These are phyloP conservation scores for Gamsiella multidivaricata DNA, from an alignment of 192 early-diverging fungal species.

Conservation along the genomic window DNA sequence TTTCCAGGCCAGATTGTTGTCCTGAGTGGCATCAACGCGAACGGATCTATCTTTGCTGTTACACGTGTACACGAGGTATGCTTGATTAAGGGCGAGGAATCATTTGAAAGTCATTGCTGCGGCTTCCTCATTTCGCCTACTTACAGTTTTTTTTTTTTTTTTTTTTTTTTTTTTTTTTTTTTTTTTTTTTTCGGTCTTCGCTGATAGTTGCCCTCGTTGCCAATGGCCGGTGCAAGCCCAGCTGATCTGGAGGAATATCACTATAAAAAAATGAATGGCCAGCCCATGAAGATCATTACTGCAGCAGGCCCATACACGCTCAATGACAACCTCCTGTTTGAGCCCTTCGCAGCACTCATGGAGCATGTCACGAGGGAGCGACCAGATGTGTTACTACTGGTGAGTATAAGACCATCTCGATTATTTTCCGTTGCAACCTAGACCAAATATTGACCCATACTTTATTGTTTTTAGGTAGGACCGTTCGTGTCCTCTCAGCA, in stretches of 20 bases:
- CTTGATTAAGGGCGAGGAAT: neutral
- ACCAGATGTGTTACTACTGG: conserved; percentile 87
- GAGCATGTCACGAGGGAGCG: conserved; percentile 63
- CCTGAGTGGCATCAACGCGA: conserved; percentile 72
- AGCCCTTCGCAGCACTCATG: conserved; percentile 86
- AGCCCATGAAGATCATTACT: conserved; percentile 67
- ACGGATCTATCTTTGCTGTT: conserved; percentile 65
- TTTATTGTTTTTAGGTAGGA: conserved; percentile 62
- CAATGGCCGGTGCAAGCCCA: conserved; percentile 57
- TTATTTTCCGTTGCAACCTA: neutral
- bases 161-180: neutral
- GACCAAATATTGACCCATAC: neutral
- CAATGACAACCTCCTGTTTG: conserved; percentile 79
- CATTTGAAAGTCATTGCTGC: neutral
- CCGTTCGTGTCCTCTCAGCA: conserved; percentile 77
- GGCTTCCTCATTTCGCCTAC: too few relatives aligned
- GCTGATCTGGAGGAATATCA: conserved; percentile 56
- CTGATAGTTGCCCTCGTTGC: conserved; percentile 63
- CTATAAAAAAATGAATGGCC: conserved; percentile 34
- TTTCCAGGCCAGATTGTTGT: conserved; percentile 94
- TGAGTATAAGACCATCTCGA: conserved; percentile 10
- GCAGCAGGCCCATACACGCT: conserved; percentile 91
- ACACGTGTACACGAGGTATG: conserved; percentile 65
- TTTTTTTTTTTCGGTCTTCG: neutral
- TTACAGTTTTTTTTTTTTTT: too few relatives aligned